Evolutionary conservation across 495 filamentous ascomycete species (phyloP).

Genomic region (Aspergillus avenaceus): DNA sequence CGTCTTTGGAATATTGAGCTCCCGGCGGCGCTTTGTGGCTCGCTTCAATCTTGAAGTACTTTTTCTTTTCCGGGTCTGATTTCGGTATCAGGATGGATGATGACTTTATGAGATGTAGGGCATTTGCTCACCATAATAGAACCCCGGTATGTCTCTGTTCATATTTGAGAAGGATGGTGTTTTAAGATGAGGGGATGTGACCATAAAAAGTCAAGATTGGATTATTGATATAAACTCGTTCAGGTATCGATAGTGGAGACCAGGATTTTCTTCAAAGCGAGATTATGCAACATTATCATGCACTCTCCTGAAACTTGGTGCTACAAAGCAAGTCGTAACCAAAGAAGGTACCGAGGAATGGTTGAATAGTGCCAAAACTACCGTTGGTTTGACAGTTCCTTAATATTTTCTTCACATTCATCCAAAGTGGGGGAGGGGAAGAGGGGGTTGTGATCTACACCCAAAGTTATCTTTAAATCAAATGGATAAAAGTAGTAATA

Average conservation of each 20-base stretch:
- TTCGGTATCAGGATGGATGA: conserved; percentile 1
- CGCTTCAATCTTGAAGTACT: conserved; percentile 54
- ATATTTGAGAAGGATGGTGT: neutral
- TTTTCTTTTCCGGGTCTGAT: conserved; percentile 54
- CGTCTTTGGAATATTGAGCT: conserved; percentile 43
- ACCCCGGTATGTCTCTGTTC: conserved; percentile 29
- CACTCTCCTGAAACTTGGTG: no score
- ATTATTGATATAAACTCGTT: neutral
- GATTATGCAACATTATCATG: neutral
- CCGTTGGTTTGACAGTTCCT: no score
- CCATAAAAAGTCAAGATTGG: neutral
- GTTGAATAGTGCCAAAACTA: no score
- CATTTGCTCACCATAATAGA: conserved; percentile 17
- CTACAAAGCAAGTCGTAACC: no score
- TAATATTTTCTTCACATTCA: no score
- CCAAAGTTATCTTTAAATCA: no score
- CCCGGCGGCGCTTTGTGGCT: conserved; percentile 43
- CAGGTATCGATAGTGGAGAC: neutral
- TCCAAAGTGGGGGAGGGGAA: no score
- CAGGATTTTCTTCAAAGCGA: neutral
- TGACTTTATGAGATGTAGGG: neutral
- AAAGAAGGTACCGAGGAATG: no score
- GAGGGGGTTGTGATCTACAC: no score
- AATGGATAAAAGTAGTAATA: no score
- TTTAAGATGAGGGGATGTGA: neutral